Base-by-base conservation (phyloP, 768 basidiomycete species). In the Lenzites betulinus region DNA sequence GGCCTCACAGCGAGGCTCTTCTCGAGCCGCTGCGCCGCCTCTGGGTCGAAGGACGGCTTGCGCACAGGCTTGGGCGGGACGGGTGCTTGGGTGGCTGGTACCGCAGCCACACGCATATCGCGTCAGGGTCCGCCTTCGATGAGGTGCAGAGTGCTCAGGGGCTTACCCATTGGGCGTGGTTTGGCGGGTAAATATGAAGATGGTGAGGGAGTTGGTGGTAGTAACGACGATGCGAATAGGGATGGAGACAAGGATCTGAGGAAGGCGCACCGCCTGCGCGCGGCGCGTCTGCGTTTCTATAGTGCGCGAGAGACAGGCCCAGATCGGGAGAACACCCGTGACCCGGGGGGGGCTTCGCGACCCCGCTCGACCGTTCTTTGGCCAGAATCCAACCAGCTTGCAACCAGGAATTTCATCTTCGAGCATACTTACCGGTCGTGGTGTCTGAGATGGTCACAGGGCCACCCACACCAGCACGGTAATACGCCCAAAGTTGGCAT, bases 1-100 rank as follows among this genome's bases (percentile, higher is more conserved):
- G 87, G 85, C 39, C 88, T 76, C 20, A 78, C 71, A 44, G 72
- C 75, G 46, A 88, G 75, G 51, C 76, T 76, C 67, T 78, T 80
- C 74, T 88, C 86, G 42, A 89, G 77, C 64, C 77, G 77, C 46
- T 76, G 59, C 44, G 74, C 64, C n/a, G 75, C 73, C 49, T 73
- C 69, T 23, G 69, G 64, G 62, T 74, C 75, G 46, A 77, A 51
- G 42, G 74, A 73, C 38, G 62, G 56, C 69, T 70, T 71, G 64
- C 73, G 72, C 28, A 30, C 18, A 13, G 49, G 47, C 49, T 51
- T 56, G 42, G 57, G 60, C 54, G 54, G 39, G 43, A 53, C 38
- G 38, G 60, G 51, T 20, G 55, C 22, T 22, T 47, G 50, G 36
- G 33, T 61, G 18, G 48, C 39, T 11, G 51, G 43, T 28, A 23